phyloP scores from a whole-genome alignment of 805 yeast species.

The Teunomyces barrocoloradensis region DNA sequence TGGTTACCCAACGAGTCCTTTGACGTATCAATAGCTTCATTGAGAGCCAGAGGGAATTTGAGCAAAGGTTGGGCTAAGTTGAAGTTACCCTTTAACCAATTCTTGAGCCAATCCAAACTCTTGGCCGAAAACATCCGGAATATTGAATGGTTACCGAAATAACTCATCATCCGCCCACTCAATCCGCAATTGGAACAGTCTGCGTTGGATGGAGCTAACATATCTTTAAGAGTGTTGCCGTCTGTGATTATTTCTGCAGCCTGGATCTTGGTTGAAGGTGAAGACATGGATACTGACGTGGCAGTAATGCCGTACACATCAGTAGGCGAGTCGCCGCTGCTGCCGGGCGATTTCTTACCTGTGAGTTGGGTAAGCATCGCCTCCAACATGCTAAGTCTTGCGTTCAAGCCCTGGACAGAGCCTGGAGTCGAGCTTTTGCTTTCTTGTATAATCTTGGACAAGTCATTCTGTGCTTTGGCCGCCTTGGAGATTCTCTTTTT shows the following conservation, averaged over 20 bases:
- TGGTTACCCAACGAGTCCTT: slow-evolving; percentile 12
- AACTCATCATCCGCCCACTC: slow-evolving; percentile 6
- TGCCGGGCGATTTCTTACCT: not conserved
- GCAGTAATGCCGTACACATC: not conserved
- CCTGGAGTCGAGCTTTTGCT: slow-evolving; percentile 2
- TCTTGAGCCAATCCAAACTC: slow-evolving; percentile 14
- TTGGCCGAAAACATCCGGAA: slow-evolving; percentile 14
- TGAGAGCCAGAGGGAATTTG: slow-evolving; percentile 13
- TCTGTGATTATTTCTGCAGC: not conserved
- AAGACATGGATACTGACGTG: not conserved
- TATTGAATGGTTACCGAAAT: slow-evolving; percentile 16
- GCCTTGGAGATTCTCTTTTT: not conserved
- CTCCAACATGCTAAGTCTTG: slow-evolving; percentile 15
- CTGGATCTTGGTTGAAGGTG: not conserved
- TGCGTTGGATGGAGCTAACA: not conserved
- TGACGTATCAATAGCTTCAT: slow-evolving; percentile 6
- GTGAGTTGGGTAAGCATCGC: slow-evolving; percentile 15
- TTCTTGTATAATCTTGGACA: not conserved
- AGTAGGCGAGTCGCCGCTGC: not conserved
- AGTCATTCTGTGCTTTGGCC: not conserved
- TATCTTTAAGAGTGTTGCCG: not conserved
- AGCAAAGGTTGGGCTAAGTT: slow-evolving; percentile 10
- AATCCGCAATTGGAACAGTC: not conserved
- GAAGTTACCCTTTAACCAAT: slow-evolving; percentile 9
- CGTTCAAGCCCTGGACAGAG: slow-evolving; percentile 10